phyloP scores from a whole-genome alignment of 2,329 filamentous ascomycete genomes.

The Colletotrichum sp. region DNA sequence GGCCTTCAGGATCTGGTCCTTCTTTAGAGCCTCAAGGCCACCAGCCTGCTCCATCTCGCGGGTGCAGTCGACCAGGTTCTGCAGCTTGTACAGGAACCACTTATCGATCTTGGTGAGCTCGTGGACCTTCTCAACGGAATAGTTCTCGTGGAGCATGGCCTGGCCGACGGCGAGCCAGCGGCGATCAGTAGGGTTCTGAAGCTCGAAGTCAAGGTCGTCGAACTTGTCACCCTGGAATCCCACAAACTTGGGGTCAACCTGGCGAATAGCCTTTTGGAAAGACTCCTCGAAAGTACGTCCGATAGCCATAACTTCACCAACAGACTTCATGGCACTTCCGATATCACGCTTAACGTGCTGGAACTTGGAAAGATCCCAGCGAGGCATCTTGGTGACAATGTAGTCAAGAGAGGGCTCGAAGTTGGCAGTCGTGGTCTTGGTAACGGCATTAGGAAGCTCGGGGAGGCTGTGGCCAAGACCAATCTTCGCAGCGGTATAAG shows the following conservation, averaged over 20 bases:
- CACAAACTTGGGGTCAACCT: constrained; percentile 90
- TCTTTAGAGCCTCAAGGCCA: constrained; percentile 82
- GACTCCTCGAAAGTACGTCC: constrained; percentile 98
- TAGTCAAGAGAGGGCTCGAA: constrained; percentile 98
- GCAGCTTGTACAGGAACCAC: constrained; percentile 98
- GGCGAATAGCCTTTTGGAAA: constrained; percentile 97
- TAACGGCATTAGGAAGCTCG: constrained; percentile 96
- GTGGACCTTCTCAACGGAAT: constrained; percentile 89
- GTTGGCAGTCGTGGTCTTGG: constrained; percentile 98
- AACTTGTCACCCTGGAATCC: constrained; percentile 97
- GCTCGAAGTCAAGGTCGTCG: constrained; percentile 86
- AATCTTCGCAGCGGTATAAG: constrained; percentile 98
- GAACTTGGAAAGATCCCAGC: constrained; percentile 99
- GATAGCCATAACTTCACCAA: constrained; percentile 99
- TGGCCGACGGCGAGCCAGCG: constrained; percentile 97
- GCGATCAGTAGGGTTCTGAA: constrained; percentile 93
- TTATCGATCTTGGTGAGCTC: constrained; percentile 98
- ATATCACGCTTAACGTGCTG: constrained; percentile 98
- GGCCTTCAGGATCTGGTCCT: constrained; percentile 85
- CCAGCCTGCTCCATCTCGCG: constrained; percentile 85
- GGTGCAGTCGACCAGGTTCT: constrained; percentile 94
- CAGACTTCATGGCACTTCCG: constrained; percentile 98
- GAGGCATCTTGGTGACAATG: constrained; percentile 97
- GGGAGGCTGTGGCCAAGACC: constrained; percentile 94
- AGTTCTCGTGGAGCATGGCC: constrained; percentile 96